Evolutionary conservation across 2,329 filamentous ascomycete genomes (phyloP).

Genomic region (Sordariomycetes sp.): DNA sequence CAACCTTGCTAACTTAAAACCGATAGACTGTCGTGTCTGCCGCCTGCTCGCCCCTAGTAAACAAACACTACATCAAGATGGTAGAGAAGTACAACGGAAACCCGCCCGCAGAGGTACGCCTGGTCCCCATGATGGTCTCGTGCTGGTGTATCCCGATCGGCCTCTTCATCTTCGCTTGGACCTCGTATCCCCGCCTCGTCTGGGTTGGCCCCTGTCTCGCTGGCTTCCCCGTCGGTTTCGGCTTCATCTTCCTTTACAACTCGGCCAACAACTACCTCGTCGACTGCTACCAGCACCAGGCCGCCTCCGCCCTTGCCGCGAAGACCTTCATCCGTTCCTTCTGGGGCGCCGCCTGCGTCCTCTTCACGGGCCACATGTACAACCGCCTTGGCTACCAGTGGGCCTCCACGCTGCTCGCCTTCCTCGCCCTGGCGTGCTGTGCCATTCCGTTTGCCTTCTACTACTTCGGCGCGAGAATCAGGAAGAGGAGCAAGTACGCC

Average conservation of each 20-base stretch:
- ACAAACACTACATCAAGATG: constrained; percentile 64
- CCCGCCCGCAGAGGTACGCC: constrained; percentile 62
- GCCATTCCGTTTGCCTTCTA: constrained; percentile 76
- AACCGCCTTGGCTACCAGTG: constrained; percentile 58
- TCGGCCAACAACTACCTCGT: constrained; percentile 62
- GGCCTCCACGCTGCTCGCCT: constrained; percentile 60
- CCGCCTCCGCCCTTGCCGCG: constrained; percentile 66
- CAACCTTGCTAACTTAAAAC: not conserved
- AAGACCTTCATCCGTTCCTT: constrained; percentile 71
- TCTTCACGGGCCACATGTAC: constrained; percentile 80
- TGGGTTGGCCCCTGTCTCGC: constrained; percentile 64
- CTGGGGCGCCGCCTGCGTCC: constrained; percentile 65
- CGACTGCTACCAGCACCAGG: constrained; percentile 54
- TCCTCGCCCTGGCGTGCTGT: constrained; percentile 66
- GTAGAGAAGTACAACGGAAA: constrained; percentile 51
- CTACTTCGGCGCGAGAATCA: constrained; percentile 59
- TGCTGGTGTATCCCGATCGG: constrained; percentile 58
- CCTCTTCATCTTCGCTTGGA: constrained; percentile 46
- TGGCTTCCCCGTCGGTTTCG: constrained; percentile 61
- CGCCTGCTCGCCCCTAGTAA: constrained; percentile 55
- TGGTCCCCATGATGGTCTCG: constrained; percentile 71
- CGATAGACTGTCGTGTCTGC: constrained; percentile 45
- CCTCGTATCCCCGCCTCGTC: constrained; percentile 47
- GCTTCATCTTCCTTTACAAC: constrained; percentile 77
- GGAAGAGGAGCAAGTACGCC: constrained; percentile 57